Percentiles rank a stretch among this genome's conserved stretches.
phyloP scores from a whole-genome alignment of 345 rosid species.

The Clausena lansium region DNA sequence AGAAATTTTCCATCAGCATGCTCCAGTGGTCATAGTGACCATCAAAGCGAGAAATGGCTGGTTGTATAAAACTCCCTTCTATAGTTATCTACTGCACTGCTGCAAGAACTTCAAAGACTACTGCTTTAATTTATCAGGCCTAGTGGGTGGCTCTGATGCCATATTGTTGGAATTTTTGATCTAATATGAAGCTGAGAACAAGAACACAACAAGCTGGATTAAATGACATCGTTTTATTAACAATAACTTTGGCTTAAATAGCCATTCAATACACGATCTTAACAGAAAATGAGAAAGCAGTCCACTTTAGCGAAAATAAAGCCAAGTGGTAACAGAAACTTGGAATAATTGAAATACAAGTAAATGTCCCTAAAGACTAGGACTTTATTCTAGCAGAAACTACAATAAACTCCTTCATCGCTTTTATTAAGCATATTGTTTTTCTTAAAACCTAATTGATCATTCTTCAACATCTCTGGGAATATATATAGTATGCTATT shows the following conservation, averaged over 20 bases:
- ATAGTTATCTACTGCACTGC: not conserved
- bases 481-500: no score
- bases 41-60: no score
- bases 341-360: not conserved
- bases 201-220: not conserved
- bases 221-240: not conserved
- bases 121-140: slow-evolving; percentile 2
- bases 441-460: no score
- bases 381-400: no score
- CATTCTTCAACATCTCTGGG: no score
- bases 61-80: no score
- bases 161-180: not conserved
- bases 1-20: no score
- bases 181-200: not conserved
- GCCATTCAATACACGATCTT: not conserved
- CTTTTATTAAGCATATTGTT: no score
- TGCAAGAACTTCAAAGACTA: slow-evolving; percentile 9
- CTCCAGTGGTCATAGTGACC: no score
- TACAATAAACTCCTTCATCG: no score
- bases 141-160: not conserved
- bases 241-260: not conserved
- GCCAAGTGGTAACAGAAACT: not conserved
- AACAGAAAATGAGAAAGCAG: not conserved
- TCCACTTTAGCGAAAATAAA: not conserved
- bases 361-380: not conserved